Base-by-base conservation (phyloP, 148 eudicot genomes). In the Drosera capensis region DNA sequence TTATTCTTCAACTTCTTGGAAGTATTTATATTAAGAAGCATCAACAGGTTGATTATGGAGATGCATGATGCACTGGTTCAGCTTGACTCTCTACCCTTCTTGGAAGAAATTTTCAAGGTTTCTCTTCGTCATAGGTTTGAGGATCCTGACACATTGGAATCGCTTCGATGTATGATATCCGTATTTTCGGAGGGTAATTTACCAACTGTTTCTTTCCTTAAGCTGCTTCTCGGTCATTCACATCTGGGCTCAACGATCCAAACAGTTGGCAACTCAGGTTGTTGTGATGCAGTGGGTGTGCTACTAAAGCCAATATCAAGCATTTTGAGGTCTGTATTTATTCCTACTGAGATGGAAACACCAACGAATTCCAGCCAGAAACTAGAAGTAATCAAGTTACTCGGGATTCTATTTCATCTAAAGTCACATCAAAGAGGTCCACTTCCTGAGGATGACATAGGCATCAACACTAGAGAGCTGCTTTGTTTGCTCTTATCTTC, bases 211-310 rank as follows among this genome's bases (percentile, higher is more conserved):
- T 54, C 61, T 45, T 34, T 81, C 16, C 73, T 92, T 47, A 79
- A 81, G 71, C 49, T 81, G 70, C 69, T 85, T 60, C 78, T 92
- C 46, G 82, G 68, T 51, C 99, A 85, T 50, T 92, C 95, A 46
- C 88, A 85, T 59, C 65, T 92, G 57, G 63, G 70, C 43, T 26
- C 70, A 5, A 60, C 82, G 50, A 42, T 92, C 54, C 57, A 22
- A 36, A 55, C 62, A 45, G 51, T 49, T 23, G 25, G 43, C 20
- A 58, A 51, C 36, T 59, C 75, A 54, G 49, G 65, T 40, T 42
- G 57, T 39, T 63, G 45, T 61, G 43, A 60, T 54, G 69, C 67
- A 24, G 60, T 67, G 50, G 95, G 94, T 55, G 49, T 78, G 51
- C 59, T 62, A 14, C 65, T 77, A 52, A 92, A 66, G 72, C 94